These are phyloP conservation scores for Solanum hybrid DNA, from an alignment of 305 asterid species.

Conservation along the genomic window DNA sequence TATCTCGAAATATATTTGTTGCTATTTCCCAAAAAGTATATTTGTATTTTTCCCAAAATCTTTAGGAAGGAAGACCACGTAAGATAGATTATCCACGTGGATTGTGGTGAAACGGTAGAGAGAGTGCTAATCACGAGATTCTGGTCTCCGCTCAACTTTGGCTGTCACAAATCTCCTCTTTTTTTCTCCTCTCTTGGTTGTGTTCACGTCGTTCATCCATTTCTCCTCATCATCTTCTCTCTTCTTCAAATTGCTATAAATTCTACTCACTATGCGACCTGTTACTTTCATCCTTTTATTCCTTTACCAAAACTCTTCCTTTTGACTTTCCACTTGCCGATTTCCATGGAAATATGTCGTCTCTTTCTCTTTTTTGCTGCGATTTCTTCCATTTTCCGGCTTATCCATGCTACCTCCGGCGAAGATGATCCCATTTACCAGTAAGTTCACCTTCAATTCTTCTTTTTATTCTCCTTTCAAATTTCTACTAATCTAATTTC, in stretches of 20 bases:
- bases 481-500: background rate
- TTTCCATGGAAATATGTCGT: slow-evolving; percentile 38
- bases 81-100: background rate
- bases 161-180: background rate
- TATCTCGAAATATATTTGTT: background rate
- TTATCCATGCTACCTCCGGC: slow-evolving; percentile 53
- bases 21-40: too few relatives aligned
- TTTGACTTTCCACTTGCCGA: slow-evolving; percentile 8
- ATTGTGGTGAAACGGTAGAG: background rate
- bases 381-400: slow-evolving; percentile 30
- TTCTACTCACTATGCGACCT: background rate
- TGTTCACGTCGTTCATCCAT: slow-evolving; percentile 5
- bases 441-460: slow-evolving; percentile 27
- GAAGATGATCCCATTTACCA: slow-evolving; percentile 78
- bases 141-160: background rate
- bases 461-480: background rate
- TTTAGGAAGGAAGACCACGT: background rate
- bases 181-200: background rate
- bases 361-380: slow-evolving; percentile 26
- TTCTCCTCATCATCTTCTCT: too few relatives aligned
- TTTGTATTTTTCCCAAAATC: background rate
- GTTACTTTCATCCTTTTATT: background rate
- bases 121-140: background rate
- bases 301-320: background rate
- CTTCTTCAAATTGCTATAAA: background rate